Base-by-base conservation (phyloP, 768 basidiomycete genomes). In the Suillus alpinus region DNA sequence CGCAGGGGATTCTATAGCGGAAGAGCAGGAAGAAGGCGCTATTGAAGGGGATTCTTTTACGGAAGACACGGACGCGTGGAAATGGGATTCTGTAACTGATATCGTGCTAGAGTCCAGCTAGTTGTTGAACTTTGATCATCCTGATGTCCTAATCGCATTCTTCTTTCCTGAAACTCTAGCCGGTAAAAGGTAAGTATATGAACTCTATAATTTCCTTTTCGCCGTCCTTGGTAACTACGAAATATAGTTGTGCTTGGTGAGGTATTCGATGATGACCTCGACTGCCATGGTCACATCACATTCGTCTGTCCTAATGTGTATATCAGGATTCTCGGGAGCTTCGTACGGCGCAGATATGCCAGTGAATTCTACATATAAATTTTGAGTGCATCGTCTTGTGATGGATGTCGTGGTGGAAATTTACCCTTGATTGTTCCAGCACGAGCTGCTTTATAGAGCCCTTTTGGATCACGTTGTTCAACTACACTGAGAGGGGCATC, bases 311-410 rank as follows among this genome's bases (percentile, higher is more conserved):
- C 83, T 87, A 75, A 99, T 90, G 77, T 95, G 94, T 62, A 99
- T 84, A 76, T 98, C 97, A 46, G 97, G 89, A 14, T 76, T 76
- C 59, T 81, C 80, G 18, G 97, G 97, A 6, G 87, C 84, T 76
- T 98, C 97, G 74, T 98, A 98, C 18, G 97, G 97, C 6, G 97
- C 94, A 23, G 94, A 95, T 72, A 98, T 90, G 7, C 97, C 97
- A 51, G 97, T 98, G 77, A 99, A 99, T 59, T 98, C 97, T 98
- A 69, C 3, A 47, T n/a, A 36, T 58, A 34, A 14, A 14, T 49
- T 16, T 50, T 39, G 9, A 59, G 67, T 68, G 62, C 59, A 8
- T 34, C 57, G 39, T 58, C 41, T 16, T 44, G 18, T 23, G 47
- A n/a, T 20, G 49, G 29, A 40, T 32, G 58, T 37, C 14, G 26